Evolutionary conservation across 2,329 filamentous ascomycete genomes (phyloP), one percentile per base, ranked within the genome.

Genomic region (Curvularia verruculosa): DNA sequence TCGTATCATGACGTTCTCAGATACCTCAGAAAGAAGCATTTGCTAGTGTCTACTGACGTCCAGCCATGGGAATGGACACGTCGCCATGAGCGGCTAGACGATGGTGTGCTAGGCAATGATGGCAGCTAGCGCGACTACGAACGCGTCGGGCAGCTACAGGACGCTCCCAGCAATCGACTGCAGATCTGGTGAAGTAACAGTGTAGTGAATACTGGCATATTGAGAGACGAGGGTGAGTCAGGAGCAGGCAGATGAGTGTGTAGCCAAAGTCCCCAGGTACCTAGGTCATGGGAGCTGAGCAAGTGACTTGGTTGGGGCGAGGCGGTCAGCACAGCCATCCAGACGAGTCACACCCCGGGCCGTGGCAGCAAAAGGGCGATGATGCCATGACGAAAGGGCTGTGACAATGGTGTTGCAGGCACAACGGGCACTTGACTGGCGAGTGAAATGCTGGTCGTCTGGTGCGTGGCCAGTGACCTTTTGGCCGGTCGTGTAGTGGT

Each of bases 291-390:
- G 71, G 52, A 61, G 59, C 59, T 59, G 62, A 24, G 52, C 66
- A 59, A 69, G 67, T 75, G 72, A 74, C 71, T 65, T 58, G 56
- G 28, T 37, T 28, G 50, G 56, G 53, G 50, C 58, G 66, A 59
- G 60, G 65, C 65, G 57, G 62, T 65, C 60, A 67, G 66, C 69
- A 71, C 67, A 63, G 67, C 69, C 71, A 68, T 69, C 61, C 61
- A 41, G 55, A 56, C 56, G 60, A 71, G 70, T 74, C 71, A 71
- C 59, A 43, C 40, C 45, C 21, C 13, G 28, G 52, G 34, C 55
- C 29, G 28, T 21, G 26, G 54, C 58, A 54, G 28, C 60, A 58
- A 65, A 59, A 65, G 62, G 60, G 65, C 62, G 56, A 61, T 56
- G 59, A 57, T 44, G 43, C 61, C 60, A 64, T 66, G 63, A 63